Evolutionary conservation across 805 yeast species (phyloP).

Genomic region (Lipomyces anomalus): DNA sequence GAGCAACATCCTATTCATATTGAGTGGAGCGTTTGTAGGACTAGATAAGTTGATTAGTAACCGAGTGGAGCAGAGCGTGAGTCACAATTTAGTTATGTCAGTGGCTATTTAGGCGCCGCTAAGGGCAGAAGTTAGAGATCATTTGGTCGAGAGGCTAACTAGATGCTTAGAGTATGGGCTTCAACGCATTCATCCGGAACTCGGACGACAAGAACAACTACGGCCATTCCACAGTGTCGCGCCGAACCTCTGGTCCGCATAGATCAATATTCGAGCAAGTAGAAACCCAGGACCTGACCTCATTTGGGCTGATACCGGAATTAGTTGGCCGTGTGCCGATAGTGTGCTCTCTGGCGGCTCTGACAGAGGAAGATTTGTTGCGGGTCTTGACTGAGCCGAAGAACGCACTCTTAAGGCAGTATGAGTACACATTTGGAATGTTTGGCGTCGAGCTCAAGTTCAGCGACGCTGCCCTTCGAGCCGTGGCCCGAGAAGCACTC

Average conservation of each 20-base stretch:
- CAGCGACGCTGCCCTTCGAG: conserved; percentile 44
- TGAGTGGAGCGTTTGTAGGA: conserved; percentile 61
- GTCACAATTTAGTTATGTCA: no score
- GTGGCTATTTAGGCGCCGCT: no score
- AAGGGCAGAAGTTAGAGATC: no score
- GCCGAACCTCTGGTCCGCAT: no score
- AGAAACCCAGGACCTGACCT: conserved; percentile 46
- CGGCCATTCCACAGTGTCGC: no score
- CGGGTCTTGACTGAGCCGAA: conserved; percentile 51
- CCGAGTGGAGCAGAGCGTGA: conserved; percentile 35
- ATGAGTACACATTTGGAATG: conserved; percentile 48
- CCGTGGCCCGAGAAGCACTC: conserved; percentile 45
- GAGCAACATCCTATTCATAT: conserved; percentile 48
- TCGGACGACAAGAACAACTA: background rate
- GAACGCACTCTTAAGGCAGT: conserved; percentile 50
- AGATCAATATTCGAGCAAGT: conserved; percentile 37
- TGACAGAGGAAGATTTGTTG: conserved; percentile 42
- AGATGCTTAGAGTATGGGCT: background rate
- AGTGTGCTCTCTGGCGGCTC: conserved; percentile 44
- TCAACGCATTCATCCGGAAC: background rate
- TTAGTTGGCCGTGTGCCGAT: conserved; percentile 55
- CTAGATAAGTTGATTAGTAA: conserved; percentile 44
- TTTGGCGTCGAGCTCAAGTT: conserved; percentile 48
- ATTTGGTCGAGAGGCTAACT: no score
- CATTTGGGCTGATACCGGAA: conserved; percentile 56